Evolutionary conservation across 164 flowering plant species (phyloP).

Genomic region (grape (Vitis vinifera)): ASM3070453v1 NC_081810.1:2439001-2439500

Average conservation of each 20-base stretch:
- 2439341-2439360: not conserved
- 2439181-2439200: not conserved
- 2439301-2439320: constrained; percentile 4
- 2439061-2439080: no score
- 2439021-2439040: not conserved
- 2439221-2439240: not conserved
- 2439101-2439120: no score
- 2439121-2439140: no score
- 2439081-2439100: no score
- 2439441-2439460: no score
- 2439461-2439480: not conserved
- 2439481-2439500: not conserved
- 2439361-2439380: not conserved
- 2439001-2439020: not conserved
- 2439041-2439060: not conserved
- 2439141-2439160: not conserved
- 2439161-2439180: not conserved
- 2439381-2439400: no score
- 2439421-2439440: not conserved
- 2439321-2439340: not conserved
- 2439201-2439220: not conserved
- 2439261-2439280: not conserved
- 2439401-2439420: not conserved
- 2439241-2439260: not conserved
- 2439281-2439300: constrained; percentile 1